Evolutionary conservation across 257 asterid genomes (phyloP).

Genomic region (Solanum bukasovii): DNA sequence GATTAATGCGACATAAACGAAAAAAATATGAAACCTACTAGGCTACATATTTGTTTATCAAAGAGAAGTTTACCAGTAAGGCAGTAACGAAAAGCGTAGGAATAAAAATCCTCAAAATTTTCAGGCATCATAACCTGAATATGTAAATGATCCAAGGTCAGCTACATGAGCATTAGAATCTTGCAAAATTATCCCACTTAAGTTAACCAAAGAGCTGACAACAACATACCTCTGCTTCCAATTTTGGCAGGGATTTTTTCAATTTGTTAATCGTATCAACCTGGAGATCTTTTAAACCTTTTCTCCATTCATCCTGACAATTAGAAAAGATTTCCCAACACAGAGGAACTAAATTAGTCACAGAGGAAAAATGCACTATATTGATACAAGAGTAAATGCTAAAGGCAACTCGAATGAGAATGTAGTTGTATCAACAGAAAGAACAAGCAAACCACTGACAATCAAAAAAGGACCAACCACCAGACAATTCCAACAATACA

Average conservation of each 20-base stretch:
- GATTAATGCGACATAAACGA: background rate
- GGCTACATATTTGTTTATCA: background rate
- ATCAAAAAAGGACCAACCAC: background rate
- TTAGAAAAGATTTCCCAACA: background rate
- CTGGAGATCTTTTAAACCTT: slow-evolving; percentile 54
- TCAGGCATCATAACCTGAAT: slow-evolving; percentile 56
- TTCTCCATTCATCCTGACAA: slow-evolving; percentile 75
- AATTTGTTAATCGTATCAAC: slow-evolving; percentile 45
- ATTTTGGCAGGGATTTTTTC: slow-evolving; percentile 46
- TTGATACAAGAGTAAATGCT: background rate
- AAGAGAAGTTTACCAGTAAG: slow-evolving; percentile 45
- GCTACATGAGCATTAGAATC: background rate
- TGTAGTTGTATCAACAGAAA: background rate
- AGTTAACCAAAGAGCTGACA: background rate
- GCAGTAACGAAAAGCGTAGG: slow-evolving; percentile 60
- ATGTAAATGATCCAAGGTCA: slow-evolving; percentile 9
- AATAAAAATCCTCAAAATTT: slow-evolving; percentile 56
- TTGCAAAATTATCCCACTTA: background rate
- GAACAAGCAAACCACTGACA: background rate
- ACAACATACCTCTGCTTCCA: slow-evolving; percentile 57
- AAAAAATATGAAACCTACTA: background rate
- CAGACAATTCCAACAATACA: background rate
- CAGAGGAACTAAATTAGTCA: background rate
- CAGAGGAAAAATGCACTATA: background rate
- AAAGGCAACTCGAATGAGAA: background rate